phyloP scores from a whole-genome alignment of 345 rosid species.

The Hibiscus trionum region DNA sequence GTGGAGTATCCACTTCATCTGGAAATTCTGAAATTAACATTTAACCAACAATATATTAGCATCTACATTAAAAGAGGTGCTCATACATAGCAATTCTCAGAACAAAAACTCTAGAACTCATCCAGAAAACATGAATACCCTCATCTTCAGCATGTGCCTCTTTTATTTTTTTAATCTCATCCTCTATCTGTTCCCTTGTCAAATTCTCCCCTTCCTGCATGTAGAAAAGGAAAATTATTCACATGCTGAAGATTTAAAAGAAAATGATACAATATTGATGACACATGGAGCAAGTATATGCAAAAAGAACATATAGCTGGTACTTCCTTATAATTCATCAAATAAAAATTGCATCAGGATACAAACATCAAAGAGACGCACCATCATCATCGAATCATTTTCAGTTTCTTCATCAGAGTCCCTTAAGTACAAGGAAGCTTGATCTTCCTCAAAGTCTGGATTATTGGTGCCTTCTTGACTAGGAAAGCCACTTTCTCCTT shows the following conservation, averaged over 20 bases:
- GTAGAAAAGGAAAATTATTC: slow-evolving; percentile 2
- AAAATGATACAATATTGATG: not conserved
- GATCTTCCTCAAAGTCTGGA: slow-evolving; percentile 53
- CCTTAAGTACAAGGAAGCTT: slow-evolving; percentile 46
- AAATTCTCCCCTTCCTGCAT: slow-evolving; percentile 75
- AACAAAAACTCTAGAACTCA: not conserved
- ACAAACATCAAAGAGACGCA: slow-evolving; percentile 21
- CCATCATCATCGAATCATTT: slow-evolving; percentile 76
- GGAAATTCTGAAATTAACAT: slow-evolving; percentile 59
- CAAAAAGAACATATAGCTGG: not conserved
- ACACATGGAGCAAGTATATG: not conserved
- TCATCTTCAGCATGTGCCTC: slow-evolving; percentile 89
- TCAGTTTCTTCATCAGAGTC: slow-evolving; percentile 80
- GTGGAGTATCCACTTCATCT: slow-evolving; percentile 88
- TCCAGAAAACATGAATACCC: slow-evolving; percentile 37
- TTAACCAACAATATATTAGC: slow-evolving; percentile 1
- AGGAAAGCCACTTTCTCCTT: slow-evolving; percentile 31
- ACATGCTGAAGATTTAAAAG: not conserved
- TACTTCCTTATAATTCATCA: not conserved
- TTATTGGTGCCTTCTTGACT: slow-evolving; percentile 29
- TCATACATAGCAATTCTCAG: not conserved
- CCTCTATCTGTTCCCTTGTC: slow-evolving; percentile 77
- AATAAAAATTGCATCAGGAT: not conserved
- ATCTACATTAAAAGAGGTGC: not conserved
- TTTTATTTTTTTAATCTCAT: slow-evolving; percentile 68